Percentiles rank a stretch among this genome's conserved stretches.
These are phyloP conservation scores for Metschnikowia lachancei DNA, from an alignment of 805 yeast genomes.

Conservation along the genomic window DNA sequence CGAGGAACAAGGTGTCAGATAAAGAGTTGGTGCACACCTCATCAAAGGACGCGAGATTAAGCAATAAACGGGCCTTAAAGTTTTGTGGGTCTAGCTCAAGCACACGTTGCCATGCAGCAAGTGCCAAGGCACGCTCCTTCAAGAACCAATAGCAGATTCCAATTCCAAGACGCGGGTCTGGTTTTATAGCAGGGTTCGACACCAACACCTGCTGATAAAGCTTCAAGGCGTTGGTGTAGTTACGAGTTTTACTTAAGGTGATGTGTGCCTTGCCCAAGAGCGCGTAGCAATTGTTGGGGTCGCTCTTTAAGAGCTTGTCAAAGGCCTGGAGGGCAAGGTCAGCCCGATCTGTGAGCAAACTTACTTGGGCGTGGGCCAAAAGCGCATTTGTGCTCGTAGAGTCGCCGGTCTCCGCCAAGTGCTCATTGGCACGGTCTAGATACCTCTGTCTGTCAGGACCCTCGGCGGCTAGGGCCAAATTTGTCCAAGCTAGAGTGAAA, in stretches of 20 bases:
- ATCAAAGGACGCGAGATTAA: slow-evolving; percentile 68
- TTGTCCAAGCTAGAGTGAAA: slow-evolving; percentile 72
- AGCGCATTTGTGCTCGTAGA: slow-evolving; percentile 38
- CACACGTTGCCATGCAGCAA: slow-evolving; percentile 78
- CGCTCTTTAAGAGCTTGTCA: slow-evolving; percentile 55
- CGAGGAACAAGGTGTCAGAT: slow-evolving; percentile 59
- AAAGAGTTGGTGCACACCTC: slow-evolving; percentile 53
- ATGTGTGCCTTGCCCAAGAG: slow-evolving; percentile 82
- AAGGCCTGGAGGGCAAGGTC: slow-evolving; percentile 71
- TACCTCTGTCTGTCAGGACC: slow-evolving; percentile 28
- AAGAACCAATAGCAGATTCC: slow-evolving; percentile 93
- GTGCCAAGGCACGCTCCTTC: slow-evolving; percentile 74
- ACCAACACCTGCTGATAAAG: slow-evolving; percentile 80
- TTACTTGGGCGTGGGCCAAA: slow-evolving; percentile 67
- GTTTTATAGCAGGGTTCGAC: slow-evolving; percentile 71
- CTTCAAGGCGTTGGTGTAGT: slow-evolving; percentile 70
- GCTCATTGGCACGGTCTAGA: slow-evolving; percentile 25
- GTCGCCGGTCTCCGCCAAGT: slow-evolving; percentile 22
- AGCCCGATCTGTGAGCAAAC: slow-evolving; percentile 54
- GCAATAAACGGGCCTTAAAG: slow-evolving; percentile 59
- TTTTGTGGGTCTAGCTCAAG: slow-evolving; percentile 62
- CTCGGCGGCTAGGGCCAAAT: slow-evolving; percentile 36
- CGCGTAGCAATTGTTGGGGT: slow-evolving; percentile 69
- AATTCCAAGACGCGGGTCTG: slow-evolving; percentile 92
- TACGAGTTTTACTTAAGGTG: slow-evolving; percentile 61